Base-by-base conservation (phyloP, 2,329 filamentous ascomycete species). In the Ophiocordyceps camponoti-saundersi region DNA sequence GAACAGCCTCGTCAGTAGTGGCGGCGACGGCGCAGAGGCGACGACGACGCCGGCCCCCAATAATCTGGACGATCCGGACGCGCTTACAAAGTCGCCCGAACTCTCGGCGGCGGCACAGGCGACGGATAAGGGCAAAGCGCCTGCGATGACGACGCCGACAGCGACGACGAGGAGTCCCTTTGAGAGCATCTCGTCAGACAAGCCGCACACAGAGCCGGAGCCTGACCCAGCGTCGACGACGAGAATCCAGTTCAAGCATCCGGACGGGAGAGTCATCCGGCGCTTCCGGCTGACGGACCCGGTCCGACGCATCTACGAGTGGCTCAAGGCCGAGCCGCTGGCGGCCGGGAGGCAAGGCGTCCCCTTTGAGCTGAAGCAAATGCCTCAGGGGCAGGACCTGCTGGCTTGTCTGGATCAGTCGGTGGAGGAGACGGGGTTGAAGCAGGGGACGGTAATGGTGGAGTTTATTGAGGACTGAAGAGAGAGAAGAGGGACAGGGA, bases 391-490 rank as follows among this genome's bases (percentile, higher is more conserved):
- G 44, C 82, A 82, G 59, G 92, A 98, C 57, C 65, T 98, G 49
- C 82, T 95, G 41, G 80, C 83, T 18, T 66, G 71, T 47, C 68
- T 95, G 44, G 81, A 88, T 44, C 67, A 73, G 52, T 85, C 79
- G 1, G 84, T 98, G 50, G 78, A 78, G 53, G 82, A 87, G 57
- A 86, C 83, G 0, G 87, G 89, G 0, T 64, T 98, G 55, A 94
- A 92, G 69, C 90, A 93, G 58, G 88, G 84, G 3, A 95, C 88
- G 0, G 82, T 98, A 8, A 95, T 95, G 86, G 82, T 98, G 54
- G 92, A 95, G 62, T 93, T 88, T 40, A 18, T 40, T 7, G 36
- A 40, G 36, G 36, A 40, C n/a, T 40, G 36, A 40, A 29, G 7
- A 10, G 26, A 8, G 36, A 16, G 34, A 8, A 18, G 7, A 10